phyloP scores from a whole-genome alignment of 1,139 yeast genomes.

The Fermentozyma sake region DNA sequence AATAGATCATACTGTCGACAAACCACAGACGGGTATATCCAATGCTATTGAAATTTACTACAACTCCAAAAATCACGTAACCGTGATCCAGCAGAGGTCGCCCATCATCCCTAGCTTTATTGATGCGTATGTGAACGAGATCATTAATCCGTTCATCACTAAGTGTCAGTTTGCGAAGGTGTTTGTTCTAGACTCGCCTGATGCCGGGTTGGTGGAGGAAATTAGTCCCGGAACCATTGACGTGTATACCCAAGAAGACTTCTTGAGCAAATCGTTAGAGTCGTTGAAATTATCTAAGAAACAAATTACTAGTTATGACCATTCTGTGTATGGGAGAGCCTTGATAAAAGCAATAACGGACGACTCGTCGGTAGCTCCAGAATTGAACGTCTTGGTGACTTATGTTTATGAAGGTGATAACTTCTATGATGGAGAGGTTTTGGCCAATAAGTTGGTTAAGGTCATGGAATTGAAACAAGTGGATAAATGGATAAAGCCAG shows the following conservation, averaged over 20 bases:
- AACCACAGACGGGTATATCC: constrained; percentile 34
- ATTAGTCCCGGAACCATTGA: constrained; percentile 23
- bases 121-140: constrained; percentile 47
- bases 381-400: constrained; percentile 30
- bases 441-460: constrained; percentile 40
- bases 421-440: constrained; percentile 59
- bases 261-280: constrained; percentile 28
- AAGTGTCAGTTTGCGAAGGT: constrained; percentile 40
- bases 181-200: constrained; percentile 66
- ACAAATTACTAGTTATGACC: constrained; percentile 1
- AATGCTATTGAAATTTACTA: constrained; percentile 61
- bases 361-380: too few relatives aligned
- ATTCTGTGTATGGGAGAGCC: constrained; percentile 9
- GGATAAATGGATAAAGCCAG: constrained; percentile 48
- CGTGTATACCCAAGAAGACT: constrained; percentile 29
- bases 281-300: constrained; percentile 17
- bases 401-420: constrained; percentile 91
- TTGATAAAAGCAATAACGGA: constrained; percentile 3
- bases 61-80: constrained; percentile 33
- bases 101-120: constrained; percentile 72
- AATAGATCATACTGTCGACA: constrained; percentile 40
- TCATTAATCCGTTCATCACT: constrained; percentile 47
- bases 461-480: constrained; percentile 21
- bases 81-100: constrained; percentile 75
- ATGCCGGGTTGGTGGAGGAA: constrained; percentile 49